Base-by-base conservation (phyloP, 1,284 basidiomycete species). In the Fomitopsis betulina region DNA sequence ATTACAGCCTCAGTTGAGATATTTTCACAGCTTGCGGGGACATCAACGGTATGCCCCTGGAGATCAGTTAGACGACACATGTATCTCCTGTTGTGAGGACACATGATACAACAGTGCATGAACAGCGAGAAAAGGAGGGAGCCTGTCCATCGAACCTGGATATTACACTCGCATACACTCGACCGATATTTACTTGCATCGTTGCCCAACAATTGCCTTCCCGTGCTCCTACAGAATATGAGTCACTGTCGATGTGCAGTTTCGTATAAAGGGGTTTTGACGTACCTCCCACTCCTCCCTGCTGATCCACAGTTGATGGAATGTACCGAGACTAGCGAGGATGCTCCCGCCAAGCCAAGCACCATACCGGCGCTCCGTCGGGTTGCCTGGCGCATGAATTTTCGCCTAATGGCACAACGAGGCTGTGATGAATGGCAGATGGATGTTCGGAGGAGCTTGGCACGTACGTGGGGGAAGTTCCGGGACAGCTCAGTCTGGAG, bases 221-320 rank as follows among this genome's bases (percentile, higher is more conserved):
- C 89, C 89, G 65, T 92, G 90, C 68, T 92, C 90, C 86, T 91
- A 62, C 15, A 45, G 50, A 47, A 39, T 32, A 43, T 59, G 32
- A 62, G 55, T 55, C 53, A 33, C 32, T 21, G 27, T 13, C 25
- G 37, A 27, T 33, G 23, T 19, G 43, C 38, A 37, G 21, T 2
- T 9, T 10, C 35, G 13, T 10, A 37, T 6, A 37, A 23, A 23
- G n/a, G 49, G 3, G n/a, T 10, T 43, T 27, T 5, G 23, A 75
- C 83, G 39, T 59, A 89, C 92, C 81, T 91, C 84, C 87, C 92
- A 96, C 69, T 96, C 94, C 71, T 95, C 93, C 68, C 81, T 86
- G 69, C 91, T 94, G 68, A 96, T 93, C 94, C 94, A 96, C 39
- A 96, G 76, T 68, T 98, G 95, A 73, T 98, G 95, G 83, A 98